Evolutionary conservation across 495 filamentous ascomycete species (phyloP).

Genomic region (Entonaema liquescens): DNA sequence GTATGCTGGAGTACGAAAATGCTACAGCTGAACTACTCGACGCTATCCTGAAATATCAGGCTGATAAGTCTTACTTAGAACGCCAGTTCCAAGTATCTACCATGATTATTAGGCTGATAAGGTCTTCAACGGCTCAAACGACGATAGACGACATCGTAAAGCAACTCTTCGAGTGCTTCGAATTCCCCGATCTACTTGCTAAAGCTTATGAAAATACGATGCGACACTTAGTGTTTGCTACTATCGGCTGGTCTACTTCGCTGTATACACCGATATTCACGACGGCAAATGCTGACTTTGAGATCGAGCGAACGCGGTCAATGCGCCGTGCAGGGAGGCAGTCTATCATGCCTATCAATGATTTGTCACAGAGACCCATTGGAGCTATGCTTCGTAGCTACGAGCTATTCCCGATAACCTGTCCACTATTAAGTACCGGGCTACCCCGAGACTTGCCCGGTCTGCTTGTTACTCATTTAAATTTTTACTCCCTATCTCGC

Average conservation of each 20-base stretch:
- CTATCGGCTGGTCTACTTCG: slow-evolving; percentile 15
- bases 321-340: not conserved
- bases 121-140: slow-evolving; percentile 3
- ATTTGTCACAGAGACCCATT: not conserved
- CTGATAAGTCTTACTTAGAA: not conserved
- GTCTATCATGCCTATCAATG: not conserved
- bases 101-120: not conserved
- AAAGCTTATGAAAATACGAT: not conserved
- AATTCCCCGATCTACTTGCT: not conserved
- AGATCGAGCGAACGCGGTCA: not conserved
- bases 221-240: slow-evolving; percentile 5
- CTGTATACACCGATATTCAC: slow-evolving; percentile 5
- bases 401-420: slow-evolving; percentile 3
- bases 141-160: slow-evolving; percentile 11
- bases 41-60: not conserved
- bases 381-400: slow-evolving; percentile 5
- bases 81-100: not conserved
- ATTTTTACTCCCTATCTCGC: slow-evolving; percentile 1
- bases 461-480: not conserved
- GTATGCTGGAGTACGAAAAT: not conserved
- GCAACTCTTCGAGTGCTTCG: not conserved
- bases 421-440: not conserved
- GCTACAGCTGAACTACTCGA: not conserved
- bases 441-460: not conserved
- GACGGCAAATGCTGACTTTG: not conserved